Evolutionary conservation across 345 rosid genomes (phyloP).

Genomic region (Salix koriyanagi): DNA sequence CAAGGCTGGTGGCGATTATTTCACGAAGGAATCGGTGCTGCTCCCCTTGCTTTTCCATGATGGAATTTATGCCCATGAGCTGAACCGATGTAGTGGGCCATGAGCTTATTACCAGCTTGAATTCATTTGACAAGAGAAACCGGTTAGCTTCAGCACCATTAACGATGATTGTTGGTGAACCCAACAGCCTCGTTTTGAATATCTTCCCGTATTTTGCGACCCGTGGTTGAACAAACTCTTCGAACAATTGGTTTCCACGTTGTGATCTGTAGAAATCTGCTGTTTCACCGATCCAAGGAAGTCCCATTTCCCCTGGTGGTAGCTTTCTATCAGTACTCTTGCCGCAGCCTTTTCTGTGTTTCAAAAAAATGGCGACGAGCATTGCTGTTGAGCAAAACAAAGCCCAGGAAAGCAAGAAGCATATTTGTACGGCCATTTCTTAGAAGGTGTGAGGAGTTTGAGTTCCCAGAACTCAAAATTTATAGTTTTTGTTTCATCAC

Average conservation of each 20-base stretch:
- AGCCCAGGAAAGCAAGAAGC: slow-evolving; percentile 23
- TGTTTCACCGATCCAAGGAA: slow-evolving; percentile 73
- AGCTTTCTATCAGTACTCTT: slow-evolving; percentile 31
- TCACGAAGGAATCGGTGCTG: slow-evolving; percentile 47
- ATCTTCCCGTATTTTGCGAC: slow-evolving; percentile 52
- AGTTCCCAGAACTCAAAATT: not conserved
- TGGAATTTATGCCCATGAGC: slow-evolving; percentile 62
- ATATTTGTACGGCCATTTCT: slow-evolving; percentile 16
- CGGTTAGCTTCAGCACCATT: slow-evolving; percentile 66
- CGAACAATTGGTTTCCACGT: slow-evolving; percentile 46
- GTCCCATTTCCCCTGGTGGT: slow-evolving; percentile 65
- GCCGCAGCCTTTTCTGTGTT: slow-evolving; percentile 15
- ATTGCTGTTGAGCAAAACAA: slow-evolving; percentile 23
- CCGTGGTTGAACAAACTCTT: slow-evolving; percentile 60
- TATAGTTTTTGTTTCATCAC: not conserved
- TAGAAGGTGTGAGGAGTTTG: not conserved
- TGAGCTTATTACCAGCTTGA: slow-evolving; percentile 67
- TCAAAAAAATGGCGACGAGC: slow-evolving; percentile 38
- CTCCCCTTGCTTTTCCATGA: slow-evolving; percentile 66
- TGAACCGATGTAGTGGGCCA: slow-evolving; percentile 75
- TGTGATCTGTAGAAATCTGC: slow-evolving; percentile 66
- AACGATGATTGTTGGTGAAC: slow-evolving; percentile 59
- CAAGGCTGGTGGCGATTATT: slow-evolving; percentile 43
- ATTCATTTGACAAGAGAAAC: slow-evolving; percentile 61
- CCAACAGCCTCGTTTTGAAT: slow-evolving; percentile 67